phyloP scores from a whole-genome alignment of 2,329 filamentous ascomycete genomes.

The Phialophora expanda region DNA sequence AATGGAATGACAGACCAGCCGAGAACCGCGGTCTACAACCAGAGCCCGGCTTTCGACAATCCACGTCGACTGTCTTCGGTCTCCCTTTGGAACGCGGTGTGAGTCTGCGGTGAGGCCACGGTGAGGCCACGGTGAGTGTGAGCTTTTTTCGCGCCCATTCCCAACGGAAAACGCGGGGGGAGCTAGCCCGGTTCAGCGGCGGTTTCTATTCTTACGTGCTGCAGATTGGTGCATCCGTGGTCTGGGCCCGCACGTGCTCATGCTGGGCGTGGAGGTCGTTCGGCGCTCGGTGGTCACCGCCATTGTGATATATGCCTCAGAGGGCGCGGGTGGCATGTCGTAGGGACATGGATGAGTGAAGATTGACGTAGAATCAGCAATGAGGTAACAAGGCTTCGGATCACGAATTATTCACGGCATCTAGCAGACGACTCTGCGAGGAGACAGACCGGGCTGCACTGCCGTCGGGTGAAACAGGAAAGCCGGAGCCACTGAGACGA shows the following conservation, averaged over 20 bases:
- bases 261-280: constrained; percentile 7
- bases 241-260: constrained; percentile 18
- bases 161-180: constrained; percentile 30
- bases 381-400: constrained; percentile 2
- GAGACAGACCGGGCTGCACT: neutral
- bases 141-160: neutral
- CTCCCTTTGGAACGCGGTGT: neutral
- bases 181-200: constrained; percentile 17
- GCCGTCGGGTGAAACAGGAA: neutral
- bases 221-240: neutral
- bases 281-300: constrained; percentile 4
- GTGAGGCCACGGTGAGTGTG: constrained; percentile 1
- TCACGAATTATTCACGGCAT: constrained; percentile 10
- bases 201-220: constrained; percentile 17
- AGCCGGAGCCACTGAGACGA: neutral
- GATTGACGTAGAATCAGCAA: constrained; percentile 3
- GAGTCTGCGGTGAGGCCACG: neutral
- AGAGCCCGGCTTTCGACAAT: neutral
- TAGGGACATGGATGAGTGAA: neutral
- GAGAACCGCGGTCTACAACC: neutral
- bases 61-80: neutral
- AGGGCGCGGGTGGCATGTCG: neutral
- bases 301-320: constrained; percentile 12
- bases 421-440: neutral
- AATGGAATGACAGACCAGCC: neutral